Percentiles rank a stretch among this genome's conserved stretches.
These are phyloP conservation scores for Phialocephala subalpina DNA, from an alignment of 2,329 filamentous ascomycete genomes.

Conservation along the genomic window DNA sequence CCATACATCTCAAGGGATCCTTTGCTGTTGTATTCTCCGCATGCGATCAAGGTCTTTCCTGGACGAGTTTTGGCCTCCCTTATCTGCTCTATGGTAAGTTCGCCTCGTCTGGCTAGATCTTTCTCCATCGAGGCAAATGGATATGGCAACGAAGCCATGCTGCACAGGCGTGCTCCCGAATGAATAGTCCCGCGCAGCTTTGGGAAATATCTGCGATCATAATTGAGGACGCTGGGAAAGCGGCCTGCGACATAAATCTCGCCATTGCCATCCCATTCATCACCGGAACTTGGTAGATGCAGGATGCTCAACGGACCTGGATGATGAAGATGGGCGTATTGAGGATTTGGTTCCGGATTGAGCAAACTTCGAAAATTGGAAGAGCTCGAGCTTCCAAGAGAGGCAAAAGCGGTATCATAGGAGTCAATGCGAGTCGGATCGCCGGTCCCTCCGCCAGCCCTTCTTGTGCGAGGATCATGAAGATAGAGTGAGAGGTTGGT, in stretches of 20 bases:
- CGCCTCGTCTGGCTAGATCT: conserved; percentile 62
- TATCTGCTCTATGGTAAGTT: conserved; percentile 63
- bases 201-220: conserved; percentile 87
- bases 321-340: conserved; percentile 78
- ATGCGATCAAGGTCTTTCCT: conserved; percentile 77
- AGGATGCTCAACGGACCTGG: conserved; percentile 85
- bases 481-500: conserved; percentile 84
- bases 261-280: conserved; percentile 55
- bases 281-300: conserved; percentile 68
- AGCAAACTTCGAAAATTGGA: conserved; percentile 38
- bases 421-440: conserved; percentile 36
- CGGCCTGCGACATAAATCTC: conserved; percentile 90
- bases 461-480: conserved; percentile 72
- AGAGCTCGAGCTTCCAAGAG: conserved; percentile 29
- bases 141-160: conserved; percentile 73
- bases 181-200: conserved; percentile 80
- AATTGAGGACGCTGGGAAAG: conserved; percentile 88
- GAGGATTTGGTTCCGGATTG: conserved; percentile 58
- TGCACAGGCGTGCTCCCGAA: conserved; percentile 82
- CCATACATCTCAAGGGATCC: conserved; percentile 90
- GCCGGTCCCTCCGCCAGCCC: conserved; percentile 34
- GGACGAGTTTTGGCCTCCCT: conserved; percentile 58
- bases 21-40: conserved; percentile 90
- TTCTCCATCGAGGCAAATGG: conserved; percentile 70
- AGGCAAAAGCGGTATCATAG: conserved; percentile 38